Evolutionary conservation across 2,329 filamentous ascomycete species (phyloP), one percentile per base, ranked within the genome.

Genomic region (Hirsutella minnesotensis): DNA sequence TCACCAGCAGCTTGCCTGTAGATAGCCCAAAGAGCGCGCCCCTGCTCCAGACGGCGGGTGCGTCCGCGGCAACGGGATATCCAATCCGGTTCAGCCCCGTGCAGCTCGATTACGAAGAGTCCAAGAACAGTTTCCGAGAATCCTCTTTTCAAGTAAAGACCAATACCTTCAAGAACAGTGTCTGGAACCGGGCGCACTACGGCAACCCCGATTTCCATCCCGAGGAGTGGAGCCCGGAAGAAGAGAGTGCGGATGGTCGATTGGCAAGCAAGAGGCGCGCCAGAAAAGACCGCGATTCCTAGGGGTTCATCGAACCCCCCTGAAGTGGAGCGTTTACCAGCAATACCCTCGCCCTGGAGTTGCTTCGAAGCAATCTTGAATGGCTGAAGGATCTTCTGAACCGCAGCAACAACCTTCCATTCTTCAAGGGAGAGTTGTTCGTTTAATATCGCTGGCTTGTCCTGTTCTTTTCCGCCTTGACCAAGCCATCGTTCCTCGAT

Each of bases 121-220:
- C 62, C 19, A 69, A 68, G 41, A 64, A 57, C 44, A 58, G 55
- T 37, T 59, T 61, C n/a, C 53, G 55, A 2, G 71, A 73, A 44
- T 67, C 69, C n/a, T 60, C 65, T 4, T 69, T 72, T 41, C 58
- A 64, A 13, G 58, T 64, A 3, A 67, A 67, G 42, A 81, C 75
- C 2, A 71, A 65, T 40, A 76, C 73, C 1, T 83, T 83, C 53
- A 79, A 78, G 53, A 81, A 82, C 49, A 79, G 73, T 41, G 75
- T 81, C 43, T 81, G 76, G 61, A 83, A 82, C 51, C 71, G 71
- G 38, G 78, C 79, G 1, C 79, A 83, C 54, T 83, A 77, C 50
- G 77, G 77, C 46, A 83, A 83, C 49, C 75, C 76, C 3, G 67
- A 68, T 36, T 69, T 69, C 39, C 65, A 67, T 30, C 66, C 66